These are phyloP conservation scores for Gilbertella persicaria DNA, from an alignment of 371 early-diverging fungal genomes.

Conservation along the genomic window DNA sequence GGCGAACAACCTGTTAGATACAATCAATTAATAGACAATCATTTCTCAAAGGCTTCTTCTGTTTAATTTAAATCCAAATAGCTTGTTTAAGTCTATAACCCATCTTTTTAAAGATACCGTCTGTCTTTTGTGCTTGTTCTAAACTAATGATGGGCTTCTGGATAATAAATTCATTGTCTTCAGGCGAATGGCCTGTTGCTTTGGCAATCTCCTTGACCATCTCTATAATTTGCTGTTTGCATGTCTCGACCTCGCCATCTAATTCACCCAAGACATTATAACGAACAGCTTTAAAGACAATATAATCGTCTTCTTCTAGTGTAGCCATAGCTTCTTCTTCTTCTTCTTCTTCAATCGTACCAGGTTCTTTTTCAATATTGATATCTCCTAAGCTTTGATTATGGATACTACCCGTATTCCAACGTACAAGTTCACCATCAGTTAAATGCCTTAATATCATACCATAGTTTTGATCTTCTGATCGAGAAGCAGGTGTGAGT, in stretches of 20 bases:
- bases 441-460: conserved; percentile 52
- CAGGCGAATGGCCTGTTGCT: conserved; percentile 20
- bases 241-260: conserved; percentile 33
- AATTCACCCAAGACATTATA: conserved; percentile 47
- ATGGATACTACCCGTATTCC: conserved; percentile 63
- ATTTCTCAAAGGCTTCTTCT: conserved; percentile 16
- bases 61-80: conserved; percentile 35
- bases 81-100: conserved; percentile 45
- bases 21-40: conserved; percentile 23
- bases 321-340: conserved; percentile 3
- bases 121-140: conserved; percentile 48
- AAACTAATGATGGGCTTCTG: conserved; percentile 44
- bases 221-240: conserved; percentile 36
- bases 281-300: conserved; percentile 45
- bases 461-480: conserved; percentile 60
- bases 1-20: conserved; percentile 22
- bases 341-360: not conserved
- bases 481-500: conserved; percentile 37
- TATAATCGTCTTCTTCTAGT: conserved; percentile 6
- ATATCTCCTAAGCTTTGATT: conserved; percentile 45
- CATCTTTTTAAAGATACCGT: conserved; percentile 46
- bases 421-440: conserved; percentile 52
- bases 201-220: conserved; percentile 33
- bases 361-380: conserved; percentile 15
- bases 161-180: conserved; percentile 24